Base-by-base conservation (phyloP, 2,329 filamentous ascomycete genomes). In the Calonectria hawksworthii region DNA sequence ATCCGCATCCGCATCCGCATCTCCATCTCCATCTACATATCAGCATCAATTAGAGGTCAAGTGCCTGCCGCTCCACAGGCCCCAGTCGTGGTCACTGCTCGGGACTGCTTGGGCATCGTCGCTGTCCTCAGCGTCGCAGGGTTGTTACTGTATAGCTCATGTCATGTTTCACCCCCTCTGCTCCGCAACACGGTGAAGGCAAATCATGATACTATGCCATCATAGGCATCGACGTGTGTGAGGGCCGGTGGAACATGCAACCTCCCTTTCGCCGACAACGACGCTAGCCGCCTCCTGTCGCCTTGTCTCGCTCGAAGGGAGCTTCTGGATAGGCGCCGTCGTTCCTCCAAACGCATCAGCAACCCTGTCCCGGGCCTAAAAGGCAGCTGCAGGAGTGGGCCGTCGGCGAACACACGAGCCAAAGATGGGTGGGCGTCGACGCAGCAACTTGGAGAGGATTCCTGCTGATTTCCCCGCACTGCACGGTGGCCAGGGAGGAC, bases 291-390 rank as follows among this genome's bases (percentile, higher is more conserved):
- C 72, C 70, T 73, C 30, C 47, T 52, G 70, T 73, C 56, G 34
- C 32, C 52, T 36, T 65, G 52, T 65, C 75, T 81, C 80, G 80
- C 80, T 81, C 80, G 76, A 82, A 82, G 73, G 80, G 80, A 82
- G 74, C 73, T 75, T 70, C 70, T 72, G 61, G 71, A 66, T 47
- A 68, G 41, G 52, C 67, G 67, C 67, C 72, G 67, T 70, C 61
- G 67, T 63, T 65, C 68, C 38, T 32, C 68, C 47, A 61, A 70
- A 51, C 68, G 54, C 56, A 54, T 51, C 67, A 63, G 61, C 32
- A 65, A 54, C 72, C 51, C 69, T 68, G 72, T 56, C 61, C 51
- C 51, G 65, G 51, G 51, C 34, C 61, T 11, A 59, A 41, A 13
- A 61, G 32, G 34, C 47, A 26, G 23, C 69, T 61, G 70, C 51